Conservation (phyloP, 164 flowering plant genomes). For the Nelumbo lutea region DNA sequence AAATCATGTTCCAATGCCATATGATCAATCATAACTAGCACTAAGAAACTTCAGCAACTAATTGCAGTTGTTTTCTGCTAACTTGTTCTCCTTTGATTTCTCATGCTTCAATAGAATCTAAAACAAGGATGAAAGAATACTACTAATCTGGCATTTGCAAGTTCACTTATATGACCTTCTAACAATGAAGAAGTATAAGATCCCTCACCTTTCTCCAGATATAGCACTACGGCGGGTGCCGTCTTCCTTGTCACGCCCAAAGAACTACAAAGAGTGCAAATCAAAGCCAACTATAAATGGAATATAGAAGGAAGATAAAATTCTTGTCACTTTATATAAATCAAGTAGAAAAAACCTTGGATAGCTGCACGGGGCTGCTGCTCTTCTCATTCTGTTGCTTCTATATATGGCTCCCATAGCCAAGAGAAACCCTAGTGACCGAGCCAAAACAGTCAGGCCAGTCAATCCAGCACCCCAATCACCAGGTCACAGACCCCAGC, state of each 20-base stretch:
- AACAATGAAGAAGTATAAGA: background rate
- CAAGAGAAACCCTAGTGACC: slow-evolving; percentile 39
- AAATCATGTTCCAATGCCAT: background rate
- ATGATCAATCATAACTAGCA: slow-evolving; percentile 81
- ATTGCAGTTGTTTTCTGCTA: slow-evolving; percentile 77
- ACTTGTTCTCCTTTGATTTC: slow-evolving; percentile 89
- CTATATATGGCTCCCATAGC: slow-evolving; percentile 82
- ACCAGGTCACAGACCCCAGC: slow-evolving; percentile 86
- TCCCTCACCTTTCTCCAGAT: slow-evolving; percentile 81
- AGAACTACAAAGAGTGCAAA: slow-evolving; percentile 47
- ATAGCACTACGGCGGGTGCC: slow-evolving; percentile 91
- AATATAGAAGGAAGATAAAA: background rate
- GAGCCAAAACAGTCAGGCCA: slow-evolving; percentile 56
- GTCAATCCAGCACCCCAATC: slow-evolving; percentile 47
- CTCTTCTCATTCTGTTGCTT: slow-evolving; percentile 57
- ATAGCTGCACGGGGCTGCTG: slow-evolving; percentile 90
- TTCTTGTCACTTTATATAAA: background rate
- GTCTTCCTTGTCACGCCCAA: slow-evolving; percentile 84
- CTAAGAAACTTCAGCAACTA: slow-evolving; percentile 87
- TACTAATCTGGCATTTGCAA: no score
- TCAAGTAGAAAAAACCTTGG: slow-evolving; percentile 51
- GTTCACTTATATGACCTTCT: no score
- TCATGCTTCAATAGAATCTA: slow-evolving; percentile 91
- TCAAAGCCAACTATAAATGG: background rate
- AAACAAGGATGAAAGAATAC: slow-evolving; percentile 5